Base-by-base conservation (phyloP, 2,329 filamentous ascomycete genomes). In the Beauveria medogensis region DNA sequence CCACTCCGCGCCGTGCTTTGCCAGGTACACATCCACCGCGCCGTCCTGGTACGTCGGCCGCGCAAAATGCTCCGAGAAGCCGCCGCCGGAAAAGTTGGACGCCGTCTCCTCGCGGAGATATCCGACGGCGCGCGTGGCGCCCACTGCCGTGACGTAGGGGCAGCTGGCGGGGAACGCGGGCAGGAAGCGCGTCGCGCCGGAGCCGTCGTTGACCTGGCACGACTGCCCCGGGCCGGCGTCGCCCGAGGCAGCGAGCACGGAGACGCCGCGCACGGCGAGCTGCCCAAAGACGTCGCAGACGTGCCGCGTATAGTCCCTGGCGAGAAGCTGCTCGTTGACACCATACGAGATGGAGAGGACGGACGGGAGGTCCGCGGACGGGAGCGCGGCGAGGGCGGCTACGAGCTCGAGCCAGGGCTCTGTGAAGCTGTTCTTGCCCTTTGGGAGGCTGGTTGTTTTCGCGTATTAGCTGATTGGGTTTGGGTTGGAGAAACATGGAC, bases 311-410 rank as follows among this genome's bases (percentile, higher is more conserved):
- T 89, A 89, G 3, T 77, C 73, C 24, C 73, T 72, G 0, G 86
- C 85, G 0, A 90, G 75, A 3, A 78, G 80, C 69, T 87, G 85
- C 68, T 91, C 88, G 52, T 86, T 79, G 65, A 89, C 86, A 28
- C 85, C 86, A 68, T 90, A 91, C 0, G 86, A 90, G n/a, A 85
- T 87, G 46, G 80, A 82, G 47, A 91, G 77, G 20, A 89, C 82
- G 3, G 82, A 79, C 0, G 88, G 87, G 0, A 90, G 75, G 20
- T 82, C 70, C 3, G 75, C 69, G 62, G 83, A 78, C 1, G 77
- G 71, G 22, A 86, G 77, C 22, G 74, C 69, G 3, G 88, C 74
- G 10, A 90, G 75, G 69, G 86, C 82, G 61, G 81, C 78, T 6
- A 87, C 78, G 70, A 87, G 85, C 18, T 81, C 81, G 3, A 90